Evolutionary conservation across 2,329 filamentous ascomycete genomes (phyloP).

Genomic region (Coleophoma cylindrospora): DNA sequence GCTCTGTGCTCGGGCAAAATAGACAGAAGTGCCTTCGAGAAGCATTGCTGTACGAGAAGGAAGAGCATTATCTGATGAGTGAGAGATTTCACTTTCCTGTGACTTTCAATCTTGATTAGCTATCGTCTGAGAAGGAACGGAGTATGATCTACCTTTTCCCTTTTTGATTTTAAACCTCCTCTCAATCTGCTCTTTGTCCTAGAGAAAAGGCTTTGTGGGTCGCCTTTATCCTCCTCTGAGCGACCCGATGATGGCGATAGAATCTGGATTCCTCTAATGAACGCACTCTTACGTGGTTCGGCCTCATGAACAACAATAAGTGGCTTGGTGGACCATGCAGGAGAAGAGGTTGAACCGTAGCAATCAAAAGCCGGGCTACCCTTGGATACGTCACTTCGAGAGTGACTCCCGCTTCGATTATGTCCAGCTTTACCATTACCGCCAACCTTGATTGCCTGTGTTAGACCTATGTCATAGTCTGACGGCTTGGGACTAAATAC

Average conservation of each 20-base stretch:
- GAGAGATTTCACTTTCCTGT: background rate
- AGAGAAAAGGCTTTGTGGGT: background rate
- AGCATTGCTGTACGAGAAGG: slow-evolving; percentile 17
- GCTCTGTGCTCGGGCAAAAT: slow-evolving; percentile 10
- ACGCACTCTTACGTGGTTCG: background rate
- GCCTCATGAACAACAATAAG: background rate
- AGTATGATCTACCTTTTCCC: background rate
- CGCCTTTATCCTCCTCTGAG: background rate
- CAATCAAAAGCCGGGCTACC: background rate
- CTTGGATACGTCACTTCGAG: background rate
- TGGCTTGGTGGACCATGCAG: background rate
- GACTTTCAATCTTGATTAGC: background rate
- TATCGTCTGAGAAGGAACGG: background rate
- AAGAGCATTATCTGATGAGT: background rate
- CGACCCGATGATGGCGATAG: background rate
- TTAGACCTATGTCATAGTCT: background rate
- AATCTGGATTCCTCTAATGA: background rate
- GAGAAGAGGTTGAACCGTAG: background rate
- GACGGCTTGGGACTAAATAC: background rate
- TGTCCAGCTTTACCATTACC: background rate
- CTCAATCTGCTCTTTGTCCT: background rate
- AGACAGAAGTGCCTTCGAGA: slow-evolving; percentile 17
- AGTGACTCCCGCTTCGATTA: background rate
- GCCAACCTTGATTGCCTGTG: background rate
- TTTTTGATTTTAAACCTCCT: background rate